Base-by-base conservation (phyloP, 331 rosid genomes). In the Dryas integrifolia region DNA sequence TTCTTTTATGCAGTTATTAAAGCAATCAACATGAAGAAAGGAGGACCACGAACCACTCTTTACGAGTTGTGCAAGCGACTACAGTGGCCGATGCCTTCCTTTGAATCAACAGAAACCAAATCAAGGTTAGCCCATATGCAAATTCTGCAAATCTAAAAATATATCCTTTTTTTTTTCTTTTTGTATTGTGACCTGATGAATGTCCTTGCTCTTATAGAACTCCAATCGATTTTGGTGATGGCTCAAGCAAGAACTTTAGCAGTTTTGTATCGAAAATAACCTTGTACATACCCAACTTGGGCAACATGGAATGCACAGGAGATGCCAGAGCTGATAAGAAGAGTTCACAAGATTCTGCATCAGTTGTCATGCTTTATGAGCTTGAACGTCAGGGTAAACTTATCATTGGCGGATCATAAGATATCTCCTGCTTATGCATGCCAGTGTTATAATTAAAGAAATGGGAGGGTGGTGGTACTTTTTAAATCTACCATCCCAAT, bases 81-180 rank as follows among this genome's bases (percentile, higher is more conserved):
- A 68, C 93, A 85, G 76, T 95, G 99, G 99, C 92, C 82, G 63
- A 84, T 82, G 83, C 99, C 99, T 16, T 51, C 76, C 21, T 87
- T 85, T 68, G 75, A 78, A 39, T 7, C 96, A 60, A 72, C 79
- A n/a, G 96, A 87, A 80, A 69, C 72, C 43, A 86, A 82, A 70
- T 92, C 87, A n/a, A 87, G 92, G 97, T 89, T 58, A 76, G 75
- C 59, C 76, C 60, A 69, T 45, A 61, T 11, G 12, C 52, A 53
- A 39, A 3, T 2, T 48, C 18, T 5, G 39, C 39, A 16, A 61
- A 70, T 58, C 57, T 5, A 15, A 2, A 24, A 52, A 15, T 4
- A 11, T 11, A 14, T 62, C 30, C 44, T 11, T 10, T 40, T 26
- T 39, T 41, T 9, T n/a, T 0, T 16, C 8, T 58, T 30, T 49